Conservation (phyloP, 1,139 yeast species). For the Kazachstania sp. region DNA sequence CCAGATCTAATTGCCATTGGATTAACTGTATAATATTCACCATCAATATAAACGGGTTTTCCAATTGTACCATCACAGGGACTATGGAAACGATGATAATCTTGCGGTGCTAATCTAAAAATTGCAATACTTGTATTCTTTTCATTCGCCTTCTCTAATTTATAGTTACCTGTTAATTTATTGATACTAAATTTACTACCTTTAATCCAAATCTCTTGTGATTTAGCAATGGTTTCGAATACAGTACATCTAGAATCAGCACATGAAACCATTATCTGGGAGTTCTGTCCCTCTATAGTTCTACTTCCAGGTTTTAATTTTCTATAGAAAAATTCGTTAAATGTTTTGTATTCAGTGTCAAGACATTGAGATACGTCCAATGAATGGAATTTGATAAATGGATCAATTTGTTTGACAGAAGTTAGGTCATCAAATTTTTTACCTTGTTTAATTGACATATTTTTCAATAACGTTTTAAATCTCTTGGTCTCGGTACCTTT, state of each 20-base stretch:
- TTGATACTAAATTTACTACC: slow-evolving; percentile 68
- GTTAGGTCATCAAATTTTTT: slow-evolving; percentile 63
- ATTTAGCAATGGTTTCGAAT: slow-evolving; percentile 51
- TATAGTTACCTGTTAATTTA: slow-evolving; percentile 44
- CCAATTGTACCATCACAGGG: slow-evolving; percentile 74
- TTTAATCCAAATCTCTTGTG: slow-evolving; percentile 83
- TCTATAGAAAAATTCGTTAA: slow-evolving; percentile 85
- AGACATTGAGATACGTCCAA: slow-evolving; percentile 66
- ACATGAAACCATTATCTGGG: slow-evolving; percentile 57
- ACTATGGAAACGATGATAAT: slow-evolving; percentile 86
- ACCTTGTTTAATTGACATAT: slow-evolving; percentile 75
- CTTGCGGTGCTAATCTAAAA: slow-evolving; percentile 92
- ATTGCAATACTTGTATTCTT: slow-evolving; percentile 55
- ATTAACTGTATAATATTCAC: slow-evolving; percentile 91
- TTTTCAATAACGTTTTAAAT: slow-evolving; percentile 50
- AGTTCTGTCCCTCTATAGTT: slow-evolving; percentile 50
- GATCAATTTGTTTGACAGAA: slow-evolving; percentile 58
- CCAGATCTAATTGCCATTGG: slow-evolving; percentile 93
- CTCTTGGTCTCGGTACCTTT: slow-evolving; percentile 48
- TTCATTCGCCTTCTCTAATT: slow-evolving; percentile 40
- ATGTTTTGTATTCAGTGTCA: slow-evolving; percentile 49
- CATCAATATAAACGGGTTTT: slow-evolving; percentile 59
- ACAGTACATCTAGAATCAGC: slow-evolving; percentile 86
- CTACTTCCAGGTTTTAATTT: slow-evolving; percentile 65
- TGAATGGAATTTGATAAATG: slow-evolving; percentile 76